Evolutionary conservation across 768 basidiomycete genomes (phyloP), one percentile per base, ranked within the genome.

Genomic region (Trametes maxima): DNA sequence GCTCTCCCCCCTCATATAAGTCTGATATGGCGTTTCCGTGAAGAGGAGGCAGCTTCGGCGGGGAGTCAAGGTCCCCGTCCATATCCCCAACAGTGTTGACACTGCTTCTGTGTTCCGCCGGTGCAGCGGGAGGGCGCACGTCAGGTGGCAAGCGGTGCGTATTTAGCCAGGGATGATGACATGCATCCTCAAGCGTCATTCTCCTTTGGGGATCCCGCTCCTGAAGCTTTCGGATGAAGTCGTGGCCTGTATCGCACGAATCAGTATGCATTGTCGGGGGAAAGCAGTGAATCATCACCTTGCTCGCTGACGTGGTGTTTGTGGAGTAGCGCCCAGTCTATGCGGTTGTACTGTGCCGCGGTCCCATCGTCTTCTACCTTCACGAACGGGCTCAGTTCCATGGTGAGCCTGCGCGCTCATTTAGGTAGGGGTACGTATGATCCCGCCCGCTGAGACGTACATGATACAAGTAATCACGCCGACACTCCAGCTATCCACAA

Each of bases 401-500:
- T 88, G 0, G 90, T 88, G 43, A 94, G 72, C 90, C 90, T 92
- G 65, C 56, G 8, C 28, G 28, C 50, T 10, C 3, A 19, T n/a
- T 36, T 45, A 42, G 54, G 49, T 50, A 22, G 3, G 36, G n/a
- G 56, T 58, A 52, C 55, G 24, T 16, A 8, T 5, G 21, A 43
- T 2, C 28, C 6, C 53, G 54, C 19, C 45, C 64, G 10, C 1
- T 24, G 22, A n/a, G 12, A 71, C 85, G 62, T 68, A 94, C 95
- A 94, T 95, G 24, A 88, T 88, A 68, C 89, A 98, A 1, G 97
- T 84, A 54, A 98, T 97, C 21, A 97, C 94, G 6, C 97, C 96
- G 12, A 95, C 85, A 47, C 93, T 95, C 95, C 95, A 99, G 64
- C 92, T 94, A 70, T 99, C 97, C 28, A 98, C 96, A 19, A 89